Conservation (phyloP, 2,329 filamentous ascomycete species). For the Colletotrichum magnum region DNA sequence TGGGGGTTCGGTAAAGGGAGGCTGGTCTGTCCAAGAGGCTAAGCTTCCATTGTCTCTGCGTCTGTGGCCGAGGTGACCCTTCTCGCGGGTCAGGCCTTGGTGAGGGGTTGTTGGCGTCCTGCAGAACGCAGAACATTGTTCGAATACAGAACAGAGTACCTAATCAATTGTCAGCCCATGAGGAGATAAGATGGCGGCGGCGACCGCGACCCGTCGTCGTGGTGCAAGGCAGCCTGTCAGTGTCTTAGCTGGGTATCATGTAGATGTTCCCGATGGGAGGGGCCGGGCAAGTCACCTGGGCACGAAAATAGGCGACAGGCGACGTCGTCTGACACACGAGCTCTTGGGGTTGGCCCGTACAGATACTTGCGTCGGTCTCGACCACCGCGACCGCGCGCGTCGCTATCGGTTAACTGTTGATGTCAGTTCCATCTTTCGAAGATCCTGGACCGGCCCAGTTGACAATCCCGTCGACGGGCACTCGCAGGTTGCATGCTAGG, state of each 20-base stretch:
- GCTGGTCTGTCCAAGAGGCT: too few species aligned
- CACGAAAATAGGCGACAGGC: background rate
- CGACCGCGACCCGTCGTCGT: background rate
- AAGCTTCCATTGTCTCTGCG: slow-evolving; percentile 1
- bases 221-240: background rate
- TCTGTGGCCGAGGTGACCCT: too few species aligned
- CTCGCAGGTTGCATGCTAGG: background rate
- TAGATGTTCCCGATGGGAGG: background rate
- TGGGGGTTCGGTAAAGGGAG: background rate
- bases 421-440: too few species aligned
- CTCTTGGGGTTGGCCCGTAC: background rate
- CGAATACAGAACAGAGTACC: background rate
- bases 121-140: slow-evolving; percentile 31
- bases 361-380: slow-evolving; percentile 2
- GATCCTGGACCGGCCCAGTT: too few species aligned
- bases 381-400: slow-evolving; percentile 2
- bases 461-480: background rate
- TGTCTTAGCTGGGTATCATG: slow-evolving; percentile 4
- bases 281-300: background rate
- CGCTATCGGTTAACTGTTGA: slow-evolving; percentile 30
- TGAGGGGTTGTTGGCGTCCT: slow-evolving; percentile 25
- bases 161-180: slow-evolving; percentile 12
- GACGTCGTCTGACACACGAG: slow-evolving; percentile 24
- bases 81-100: background rate
- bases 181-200: slow-evolving; percentile 25